Conservation (phyloP, 2,329 filamentous ascomycete species). For the Scedosporium dehoogii region DNA sequence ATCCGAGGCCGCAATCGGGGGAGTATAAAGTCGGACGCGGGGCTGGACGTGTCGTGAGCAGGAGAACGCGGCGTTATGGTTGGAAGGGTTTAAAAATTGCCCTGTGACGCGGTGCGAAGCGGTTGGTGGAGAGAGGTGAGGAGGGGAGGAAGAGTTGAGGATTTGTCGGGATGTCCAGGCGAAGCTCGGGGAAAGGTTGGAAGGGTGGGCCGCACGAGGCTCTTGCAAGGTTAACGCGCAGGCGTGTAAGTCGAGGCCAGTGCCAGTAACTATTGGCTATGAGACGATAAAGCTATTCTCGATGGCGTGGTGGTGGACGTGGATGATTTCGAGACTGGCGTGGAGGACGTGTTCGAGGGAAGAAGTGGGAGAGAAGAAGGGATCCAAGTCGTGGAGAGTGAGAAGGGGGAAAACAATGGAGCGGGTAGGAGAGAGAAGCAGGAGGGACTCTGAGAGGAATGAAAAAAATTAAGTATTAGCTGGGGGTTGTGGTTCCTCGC, state of each 20-base stretch:
- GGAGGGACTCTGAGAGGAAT: background rate
- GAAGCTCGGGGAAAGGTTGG: background rate
- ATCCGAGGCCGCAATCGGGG: conserved; percentile 1
- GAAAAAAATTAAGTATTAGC: conserved; percentile 1
- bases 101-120: background rate
- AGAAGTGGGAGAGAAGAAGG: background rate
- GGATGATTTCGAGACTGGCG: background rate
- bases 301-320: background rate
- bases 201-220: background rate
- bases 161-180: background rate
- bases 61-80: background rate
- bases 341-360: background rate
- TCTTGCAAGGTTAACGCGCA: background rate
- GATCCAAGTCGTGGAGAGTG: background rate
- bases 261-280: background rate
- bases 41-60: background rate
- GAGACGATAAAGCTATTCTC: background rate
- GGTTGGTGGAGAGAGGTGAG: background rate
- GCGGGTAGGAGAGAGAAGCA: conserved; percentile 3
- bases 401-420: conserved; percentile 6
- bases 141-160: background rate
- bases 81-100: background rate
- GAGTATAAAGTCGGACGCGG: background rate
- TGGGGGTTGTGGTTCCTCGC: conserved; percentile 1
- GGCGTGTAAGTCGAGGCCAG: background rate